A percentile compares a stretch with the other conserved stretches of the same genome.
These are phyloP conservation scores for Solanum raphanifolium DNA, from an alignment of 257 asterid species.

Conservation along the genomic window DNA sequence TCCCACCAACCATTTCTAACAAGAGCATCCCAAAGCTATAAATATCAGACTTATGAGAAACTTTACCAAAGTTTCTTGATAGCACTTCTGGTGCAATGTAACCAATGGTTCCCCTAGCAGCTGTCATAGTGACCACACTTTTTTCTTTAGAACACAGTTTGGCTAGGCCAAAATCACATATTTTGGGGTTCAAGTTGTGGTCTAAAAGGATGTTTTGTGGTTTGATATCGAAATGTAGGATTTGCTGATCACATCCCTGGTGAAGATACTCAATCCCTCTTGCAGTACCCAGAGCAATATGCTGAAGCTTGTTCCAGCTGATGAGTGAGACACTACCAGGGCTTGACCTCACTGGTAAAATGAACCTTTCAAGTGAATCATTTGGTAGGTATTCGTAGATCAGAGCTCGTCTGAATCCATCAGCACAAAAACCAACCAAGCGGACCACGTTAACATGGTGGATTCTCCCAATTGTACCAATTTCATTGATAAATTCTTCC, in stretches of 20 bases:
- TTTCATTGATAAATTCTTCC: neutral
- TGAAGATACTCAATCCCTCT: neutral
- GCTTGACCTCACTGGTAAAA: neutral
- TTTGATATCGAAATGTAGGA: neutral
- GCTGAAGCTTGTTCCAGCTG: neutral
- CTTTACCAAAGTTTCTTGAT: neutral
- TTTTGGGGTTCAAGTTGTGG: neutral
- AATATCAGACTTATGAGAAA: neutral
- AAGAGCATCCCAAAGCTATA: neutral
- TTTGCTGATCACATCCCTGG: slow-evolving; percentile 2
- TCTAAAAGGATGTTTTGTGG: neutral
- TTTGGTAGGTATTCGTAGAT: neutral
- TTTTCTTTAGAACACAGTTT: neutral
- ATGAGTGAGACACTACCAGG: neutral
- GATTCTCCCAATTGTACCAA: neutral
- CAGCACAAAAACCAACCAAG: neutral
- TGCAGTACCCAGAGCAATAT: neutral
- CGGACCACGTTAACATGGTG: neutral
- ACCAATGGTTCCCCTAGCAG: neutral
- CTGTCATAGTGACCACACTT: neutral
- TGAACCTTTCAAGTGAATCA: neutral
- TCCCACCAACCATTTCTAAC: neutral
- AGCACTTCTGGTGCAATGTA: neutral
- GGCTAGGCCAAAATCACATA: neutral
- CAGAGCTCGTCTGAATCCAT: neutral